phyloP scores from a whole-genome alignment of 2,329 filamentous ascomycete species.

The Cordyceps javanica region DNA sequence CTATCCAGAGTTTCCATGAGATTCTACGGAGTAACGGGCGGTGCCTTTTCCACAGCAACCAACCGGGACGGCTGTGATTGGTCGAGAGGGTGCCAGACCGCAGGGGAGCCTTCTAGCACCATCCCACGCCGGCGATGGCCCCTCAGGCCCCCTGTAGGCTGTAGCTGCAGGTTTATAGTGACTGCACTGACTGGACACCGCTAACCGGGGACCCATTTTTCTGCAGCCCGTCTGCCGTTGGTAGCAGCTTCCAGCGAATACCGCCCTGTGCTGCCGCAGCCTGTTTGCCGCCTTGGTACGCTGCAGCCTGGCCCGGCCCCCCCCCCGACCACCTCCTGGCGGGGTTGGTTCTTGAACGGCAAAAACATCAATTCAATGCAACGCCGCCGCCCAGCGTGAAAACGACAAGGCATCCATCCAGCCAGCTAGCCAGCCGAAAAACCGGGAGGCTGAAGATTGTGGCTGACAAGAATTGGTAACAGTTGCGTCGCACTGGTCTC shows the following conservation, averaged over 20 bases:
- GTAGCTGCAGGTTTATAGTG: background rate
- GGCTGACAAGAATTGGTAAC: background rate
- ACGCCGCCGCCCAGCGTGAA: background rate
- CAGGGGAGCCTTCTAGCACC: slow-evolving; percentile 11
- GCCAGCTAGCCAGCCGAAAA: background rate
- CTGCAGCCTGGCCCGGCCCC: background rate
- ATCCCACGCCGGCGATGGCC: background rate
- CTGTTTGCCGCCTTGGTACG: background rate
- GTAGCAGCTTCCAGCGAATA: too few species aligned
- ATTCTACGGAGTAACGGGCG: slow-evolving; percentile 32
- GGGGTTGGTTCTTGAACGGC: background rate
- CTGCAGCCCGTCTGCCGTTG: too few species aligned
- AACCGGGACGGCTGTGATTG: slow-evolving; percentile 16
- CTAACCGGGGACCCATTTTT: background rate
- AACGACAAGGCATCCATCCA: background rate
- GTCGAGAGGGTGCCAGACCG: background rate
- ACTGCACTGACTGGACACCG: background rate
- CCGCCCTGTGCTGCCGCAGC: background rate
- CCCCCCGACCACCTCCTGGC: too few species aligned
- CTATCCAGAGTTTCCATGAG: slow-evolving; percentile 37
- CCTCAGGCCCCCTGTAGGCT: too few species aligned
- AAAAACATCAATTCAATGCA: background rate
- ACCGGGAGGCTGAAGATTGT: background rate
- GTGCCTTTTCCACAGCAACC: slow-evolving; percentile 22
- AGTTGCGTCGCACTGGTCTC: background rate